Evolutionary conservation across 2,329 filamentous ascomycete species (phyloP), one percentile per base, ranked within the genome.

Genomic region (Fusarium brevicatenulatum): DNA sequence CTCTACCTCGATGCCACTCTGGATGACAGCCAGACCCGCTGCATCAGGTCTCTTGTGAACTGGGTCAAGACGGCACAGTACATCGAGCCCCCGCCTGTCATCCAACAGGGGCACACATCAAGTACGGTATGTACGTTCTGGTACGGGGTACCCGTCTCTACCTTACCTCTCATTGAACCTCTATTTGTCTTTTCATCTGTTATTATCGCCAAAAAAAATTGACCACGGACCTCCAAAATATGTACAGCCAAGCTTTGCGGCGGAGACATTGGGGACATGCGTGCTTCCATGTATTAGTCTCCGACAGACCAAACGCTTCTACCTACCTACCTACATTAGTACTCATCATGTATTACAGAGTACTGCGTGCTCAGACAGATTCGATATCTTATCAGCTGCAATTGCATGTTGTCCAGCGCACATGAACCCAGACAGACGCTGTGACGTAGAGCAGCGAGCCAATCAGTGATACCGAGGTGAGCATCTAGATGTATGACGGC

Each of bases 91-190:
- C 53, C 53, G 60, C 56, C 53, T 72, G 68, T 74, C 63, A 63
- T 69, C 47, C 28, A 71, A 49, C 58, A 71, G 42, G 70, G 58
- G 44, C 49, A 50, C 66, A 52, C 39, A 42, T 42, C 39, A 74
- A 37, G 71, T 74, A 73, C 21, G 21, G 12, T 43, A 46, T n/a
- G n/a, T n/a, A n/a, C 46, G 59, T 25, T 53, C 56, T 60, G 55
- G 68, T 74, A 74, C 54, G 60, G 68, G 67, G 67, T 72, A 72
- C 67, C 60, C 54, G 50, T 39, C 40, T 55, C 47, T 72, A 66
- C 71, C 50, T 67, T 72, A 66, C 71, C 50, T 67, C 28, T 42
- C 40, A 34, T 55, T 36, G 25, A 52, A 44, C 42, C 40, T 54
- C 60, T 32, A 60, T 64, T 50, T 72, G 55, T 43, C 50, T 37